Conservation (phyloP, 192 early-diverging fungal genomes). For the Entomortierella chlamydospora region DNA sequence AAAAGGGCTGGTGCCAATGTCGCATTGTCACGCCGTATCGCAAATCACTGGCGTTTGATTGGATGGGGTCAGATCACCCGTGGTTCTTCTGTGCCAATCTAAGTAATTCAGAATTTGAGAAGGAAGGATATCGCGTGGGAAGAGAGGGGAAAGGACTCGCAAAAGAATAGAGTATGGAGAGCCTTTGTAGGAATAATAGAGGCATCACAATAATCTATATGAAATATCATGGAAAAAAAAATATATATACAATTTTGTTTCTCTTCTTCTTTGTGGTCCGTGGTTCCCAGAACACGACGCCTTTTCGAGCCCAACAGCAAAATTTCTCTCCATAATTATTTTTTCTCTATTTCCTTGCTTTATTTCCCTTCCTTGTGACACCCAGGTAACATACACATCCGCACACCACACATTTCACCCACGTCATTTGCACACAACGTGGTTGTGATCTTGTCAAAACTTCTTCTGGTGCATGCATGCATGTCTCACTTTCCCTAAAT, state of each 20-base stretch:
- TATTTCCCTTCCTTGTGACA: no score
- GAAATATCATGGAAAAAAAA: not conserved
- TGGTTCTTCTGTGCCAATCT: constrained; percentile 74
- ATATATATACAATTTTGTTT: not conserved
- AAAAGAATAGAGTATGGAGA: not conserved
- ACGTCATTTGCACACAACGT: no score
- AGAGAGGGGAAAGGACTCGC: not conserved
- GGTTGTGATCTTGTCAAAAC: no score
- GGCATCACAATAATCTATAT: not conserved
- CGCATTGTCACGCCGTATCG: constrained; percentile 94
- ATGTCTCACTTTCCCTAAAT: no score
- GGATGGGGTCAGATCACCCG: constrained; percentile 98
- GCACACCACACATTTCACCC: no score
- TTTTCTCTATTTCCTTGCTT: no score
- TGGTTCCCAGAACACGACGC: no score
- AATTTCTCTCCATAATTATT: no score
- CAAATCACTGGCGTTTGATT: constrained; percentile 98
- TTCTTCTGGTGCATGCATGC: no score
- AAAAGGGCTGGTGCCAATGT: constrained; percentile 88
- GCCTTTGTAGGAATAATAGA: not conserved
- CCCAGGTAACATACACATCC: no score
- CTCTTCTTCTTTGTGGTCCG: no score
- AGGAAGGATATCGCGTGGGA: not conserved
- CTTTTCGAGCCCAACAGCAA: no score
- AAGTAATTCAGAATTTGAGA: not conserved